These are phyloP conservation scores for Neurospora sp. DNA, from an alignment of 2,329 filamentous ascomycete species.

Conservation along the genomic window DNA sequence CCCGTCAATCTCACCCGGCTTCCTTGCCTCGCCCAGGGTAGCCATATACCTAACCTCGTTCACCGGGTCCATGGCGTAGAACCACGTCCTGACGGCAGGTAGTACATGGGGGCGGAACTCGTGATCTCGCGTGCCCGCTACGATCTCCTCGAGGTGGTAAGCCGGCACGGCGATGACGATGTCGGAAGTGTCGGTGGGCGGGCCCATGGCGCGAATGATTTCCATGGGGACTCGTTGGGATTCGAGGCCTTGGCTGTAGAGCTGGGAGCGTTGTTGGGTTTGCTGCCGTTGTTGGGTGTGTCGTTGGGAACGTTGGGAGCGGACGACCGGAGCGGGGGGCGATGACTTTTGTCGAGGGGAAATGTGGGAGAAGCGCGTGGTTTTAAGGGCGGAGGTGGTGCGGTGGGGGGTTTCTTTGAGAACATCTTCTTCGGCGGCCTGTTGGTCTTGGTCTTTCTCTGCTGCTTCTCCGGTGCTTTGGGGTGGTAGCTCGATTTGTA, in stretches of 20 bases:
- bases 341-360: neutral
- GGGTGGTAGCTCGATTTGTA: neutral
- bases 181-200: constrained; percentile 41
- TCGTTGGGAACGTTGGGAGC: constrained; percentile 7
- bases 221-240: constrained; percentile 44
- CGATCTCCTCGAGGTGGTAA: constrained; percentile 37
- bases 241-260: constrained; percentile 28
- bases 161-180: constrained; percentile 42
- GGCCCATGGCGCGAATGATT: constrained; percentile 36
- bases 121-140: constrained; percentile 40
- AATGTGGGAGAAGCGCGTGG: neutral
- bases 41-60: constrained; percentile 51
- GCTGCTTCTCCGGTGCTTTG: neutral
- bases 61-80: constrained; percentile 40
- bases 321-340: neutral
- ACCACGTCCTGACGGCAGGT: constrained; percentile 53
- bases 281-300: constrained; percentile 1
- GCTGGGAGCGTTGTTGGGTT: constrained; percentile 20
- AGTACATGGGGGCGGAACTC: constrained; percentile 48
- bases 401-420: neutral
- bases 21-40: constrained; percentile 35
- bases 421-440: neutral
- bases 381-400: neutral
- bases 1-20: constrained; percentile 37
- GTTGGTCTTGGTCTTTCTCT: neutral